Evolutionary conservation across 768 basidiomycete genomes (phyloP).

Genomic region (Leccinum uliginosum): DNA sequence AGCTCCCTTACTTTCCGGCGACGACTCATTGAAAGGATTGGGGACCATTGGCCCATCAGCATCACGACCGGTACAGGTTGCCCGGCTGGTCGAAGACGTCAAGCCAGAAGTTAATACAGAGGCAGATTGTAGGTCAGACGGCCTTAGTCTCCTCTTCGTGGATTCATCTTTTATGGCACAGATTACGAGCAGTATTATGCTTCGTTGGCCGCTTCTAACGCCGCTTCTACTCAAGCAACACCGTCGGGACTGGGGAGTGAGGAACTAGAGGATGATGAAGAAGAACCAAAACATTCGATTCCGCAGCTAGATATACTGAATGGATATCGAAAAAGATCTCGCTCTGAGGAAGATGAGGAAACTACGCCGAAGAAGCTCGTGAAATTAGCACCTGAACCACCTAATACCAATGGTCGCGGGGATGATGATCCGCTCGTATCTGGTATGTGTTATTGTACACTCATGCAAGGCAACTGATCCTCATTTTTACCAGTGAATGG

Average conservation of each 20-base stretch:
- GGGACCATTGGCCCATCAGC: slow-evolving; percentile 45
- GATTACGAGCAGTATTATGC: slow-evolving; percentile 85
- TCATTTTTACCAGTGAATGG: slow-evolving; percentile 59
- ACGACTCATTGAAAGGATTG: slow-evolving; percentile 68
- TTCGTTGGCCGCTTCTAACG: slow-evolving; percentile 60
- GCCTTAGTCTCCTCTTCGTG: background rate
- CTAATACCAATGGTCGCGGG: slow-evolving; percentile 15
- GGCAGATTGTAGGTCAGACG: slow-evolving; percentile 53
- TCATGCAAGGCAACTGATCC: background rate
- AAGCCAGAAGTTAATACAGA: slow-evolving; percentile 54
- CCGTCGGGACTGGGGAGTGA: slow-evolving; percentile 53
- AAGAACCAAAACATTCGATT: slow-evolving; percentile 63
- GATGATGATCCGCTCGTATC: slow-evolving; percentile 62
- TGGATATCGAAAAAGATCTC: slow-evolving; percentile 69
- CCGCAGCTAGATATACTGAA: slow-evolving; percentile 68
- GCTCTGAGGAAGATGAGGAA: slow-evolving; percentile 60
- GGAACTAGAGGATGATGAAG: slow-evolving; percentile 66
- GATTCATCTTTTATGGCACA: slow-evolving; percentile 22
- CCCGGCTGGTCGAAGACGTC: slow-evolving; percentile 29
- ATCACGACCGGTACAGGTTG: slow-evolving; percentile 26
- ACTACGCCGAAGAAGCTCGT: slow-evolving; percentile 34
- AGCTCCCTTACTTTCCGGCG: slow-evolving; percentile 47
- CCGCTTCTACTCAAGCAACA: slow-evolving; percentile 56
- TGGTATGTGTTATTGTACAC: slow-evolving; percentile 40
- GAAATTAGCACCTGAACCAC: slow-evolving; percentile 37